Conservation (phyloP, 2,329 filamentous ascomycete genomes). For the Xylariaceae sp. region DNA sequence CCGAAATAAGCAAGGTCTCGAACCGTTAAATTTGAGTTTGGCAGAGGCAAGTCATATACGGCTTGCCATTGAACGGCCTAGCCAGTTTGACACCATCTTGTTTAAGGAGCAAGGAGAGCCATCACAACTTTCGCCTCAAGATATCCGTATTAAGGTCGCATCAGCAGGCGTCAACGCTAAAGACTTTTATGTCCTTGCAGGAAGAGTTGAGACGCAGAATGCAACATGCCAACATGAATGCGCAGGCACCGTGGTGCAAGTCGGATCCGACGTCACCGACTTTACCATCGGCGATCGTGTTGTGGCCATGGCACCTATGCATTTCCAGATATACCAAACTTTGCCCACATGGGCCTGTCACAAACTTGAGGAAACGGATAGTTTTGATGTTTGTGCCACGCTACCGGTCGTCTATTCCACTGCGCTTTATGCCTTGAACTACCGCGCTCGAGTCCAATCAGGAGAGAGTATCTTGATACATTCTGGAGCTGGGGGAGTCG, state of each 20-base stretch:
- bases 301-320: conserved; percentile 24
- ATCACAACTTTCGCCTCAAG: neutral
- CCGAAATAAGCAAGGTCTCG: conserved; percentile 7
- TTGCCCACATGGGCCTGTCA: conserved; percentile 27
- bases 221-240: conserved; percentile 13
- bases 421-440: conserved; percentile 32
- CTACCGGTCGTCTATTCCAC: conserved; percentile 32
- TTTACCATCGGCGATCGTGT: conserved; percentile 29
- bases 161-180: conserved; percentile 16
- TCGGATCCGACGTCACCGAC: conserved; percentile 29
- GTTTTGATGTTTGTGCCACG: conserved; percentile 19
- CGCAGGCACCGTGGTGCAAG: conserved; percentile 24
- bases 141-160: conserved; percentile 13
- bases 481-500: conserved; percentile 35
- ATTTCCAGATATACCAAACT: conserved; percentile 27
- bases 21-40: neutral
- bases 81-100: conserved; percentile 16
- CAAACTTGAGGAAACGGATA: conserved; percentile 22
- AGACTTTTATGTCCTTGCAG: conserved; percentile 17
- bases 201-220: conserved; percentile 12
- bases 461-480: conserved; percentile 37
- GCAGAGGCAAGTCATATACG: neutral
- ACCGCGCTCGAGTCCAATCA: conserved; percentile 27
- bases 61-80: conserved; percentile 6
- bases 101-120: conserved; percentile 5